Percentiles rank a stretch among this genome's conserved stretches.
phyloP scores from a whole-genome alignment of 148 eudicot genomes.

The Rhododendron griersonianum region DNA sequence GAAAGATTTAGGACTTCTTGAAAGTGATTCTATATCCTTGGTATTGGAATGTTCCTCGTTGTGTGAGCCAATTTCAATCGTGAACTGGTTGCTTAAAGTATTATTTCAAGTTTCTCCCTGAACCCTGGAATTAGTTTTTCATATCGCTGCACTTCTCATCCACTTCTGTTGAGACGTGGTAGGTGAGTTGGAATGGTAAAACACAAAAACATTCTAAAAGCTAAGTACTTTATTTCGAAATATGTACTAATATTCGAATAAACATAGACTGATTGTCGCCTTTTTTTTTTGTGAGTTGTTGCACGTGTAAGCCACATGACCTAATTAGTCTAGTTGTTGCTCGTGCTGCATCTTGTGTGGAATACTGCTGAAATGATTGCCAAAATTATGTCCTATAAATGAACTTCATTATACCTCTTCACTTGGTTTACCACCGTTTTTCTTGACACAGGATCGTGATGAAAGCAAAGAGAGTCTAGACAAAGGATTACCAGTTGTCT shows the following conservation, averaged over 20 bases:
- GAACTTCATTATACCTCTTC: background rate
- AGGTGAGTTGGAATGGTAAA: background rate
- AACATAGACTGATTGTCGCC: background rate
- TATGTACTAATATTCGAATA: background rate
- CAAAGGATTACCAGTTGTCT: conserved; percentile 58
- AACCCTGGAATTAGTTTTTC: background rate
- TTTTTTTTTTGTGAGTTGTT: background rate
- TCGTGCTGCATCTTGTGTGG: background rate
- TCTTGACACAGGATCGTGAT: conserved; percentile 52
- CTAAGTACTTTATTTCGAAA: background rate
- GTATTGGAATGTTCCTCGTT: background rate
- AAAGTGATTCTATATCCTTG: background rate
- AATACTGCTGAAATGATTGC: background rate
- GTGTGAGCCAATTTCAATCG: background rate
- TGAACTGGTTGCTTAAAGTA: background rate
- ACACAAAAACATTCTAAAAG: background rate
- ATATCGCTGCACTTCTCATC: background rate
- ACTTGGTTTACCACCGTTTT: background rate
- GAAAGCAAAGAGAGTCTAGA: conserved; percentile 40
- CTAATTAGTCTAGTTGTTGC: background rate
- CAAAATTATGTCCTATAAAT: background rate
- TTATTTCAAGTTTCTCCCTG: background rate
- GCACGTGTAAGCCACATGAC: background rate
- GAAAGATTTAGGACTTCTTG: background rate
- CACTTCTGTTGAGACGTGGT: background rate